These are phyloP conservation scores for Bondarzewia mesenterica DNA, from an alignment of 1,284 basidiomycete species.

Conservation along the genomic window DNA sequence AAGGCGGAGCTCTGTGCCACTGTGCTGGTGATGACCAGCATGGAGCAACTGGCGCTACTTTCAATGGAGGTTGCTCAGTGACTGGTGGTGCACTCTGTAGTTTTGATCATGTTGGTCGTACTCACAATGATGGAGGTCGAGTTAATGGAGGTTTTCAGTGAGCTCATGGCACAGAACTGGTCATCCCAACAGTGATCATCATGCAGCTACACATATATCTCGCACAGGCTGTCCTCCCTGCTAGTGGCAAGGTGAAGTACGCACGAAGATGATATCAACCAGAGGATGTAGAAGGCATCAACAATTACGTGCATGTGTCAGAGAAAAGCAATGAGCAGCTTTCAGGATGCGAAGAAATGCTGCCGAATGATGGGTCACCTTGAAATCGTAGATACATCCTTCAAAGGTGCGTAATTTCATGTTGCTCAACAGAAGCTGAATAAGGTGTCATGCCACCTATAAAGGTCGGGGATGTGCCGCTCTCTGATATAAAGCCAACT, in stretches of 20 bases:
- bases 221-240: slow-evolving; percentile 70
- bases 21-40: too few species aligned
- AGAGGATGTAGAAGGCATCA: slow-evolving; percentile 32
- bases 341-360: slow-evolving; percentile 61
- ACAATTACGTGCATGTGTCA: slow-evolving; percentile 41
- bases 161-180: slow-evolving; percentile 87
- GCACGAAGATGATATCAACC: slow-evolving; percentile 55
- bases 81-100: too few species aligned
- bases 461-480: slow-evolving; percentile 77
- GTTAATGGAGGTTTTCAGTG: slow-evolving; percentile 80
- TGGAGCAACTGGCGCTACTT: too few species aligned
- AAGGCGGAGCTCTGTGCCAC: too few species aligned
- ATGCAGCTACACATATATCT: slow-evolving; percentile 84
- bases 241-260: slow-evolving; percentile 34
- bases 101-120: too few species aligned
- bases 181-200: slow-evolving; percentile 65
- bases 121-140: too few species aligned
- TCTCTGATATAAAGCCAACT: slow-evolving; percentile 45
- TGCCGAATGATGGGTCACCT: slow-evolving; percentile 66
- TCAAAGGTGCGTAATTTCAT: slow-evolving; percentile 68
- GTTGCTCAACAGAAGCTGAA: slow-evolving; percentile 68
- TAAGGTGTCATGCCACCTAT: slow-evolving; percentile 84
- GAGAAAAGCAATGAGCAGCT: slow-evolving; percentile 44
- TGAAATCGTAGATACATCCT: slow-evolving; percentile 79
- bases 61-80: too few species aligned